Evolutionary conservation across 2,329 filamentous ascomycete species (phyloP), one percentile per base, ranked within the genome.

Genomic region (Kalmusia sp.): DNA sequence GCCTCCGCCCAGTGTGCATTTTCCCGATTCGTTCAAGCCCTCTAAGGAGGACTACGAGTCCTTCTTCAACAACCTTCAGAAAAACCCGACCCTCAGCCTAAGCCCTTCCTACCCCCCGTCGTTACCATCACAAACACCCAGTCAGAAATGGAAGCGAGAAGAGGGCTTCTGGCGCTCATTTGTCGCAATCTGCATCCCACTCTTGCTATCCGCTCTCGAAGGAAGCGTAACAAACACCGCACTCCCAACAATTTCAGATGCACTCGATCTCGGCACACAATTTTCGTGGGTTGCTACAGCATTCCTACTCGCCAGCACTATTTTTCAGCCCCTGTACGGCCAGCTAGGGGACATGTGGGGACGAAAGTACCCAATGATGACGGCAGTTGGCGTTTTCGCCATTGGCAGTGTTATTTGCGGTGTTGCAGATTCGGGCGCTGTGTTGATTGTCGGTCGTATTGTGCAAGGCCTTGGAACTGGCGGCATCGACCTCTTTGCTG

Each of bases 311-410:
- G 59, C 68, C 0, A 66, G 62, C 51, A 77, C 79, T 0, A 76
- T 77, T 1, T 68, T 82, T 2, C 81, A 81, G 45, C 83, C 83
- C 0, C 57, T 84, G 0, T 79, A 79, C 37, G 81, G 80, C 1
- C 80, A 84, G 56, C 56, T 82, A 0, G 74, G 78, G 12, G 76
- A 84, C 47, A 73, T 85, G n/a, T 85, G 80, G 55, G 83, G 84
- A 3, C 75, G 83, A 1, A 74, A 79, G 19, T 76, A 54, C 3
- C 66, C 65, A 4, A 69, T 68, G 58, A 67, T 72, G 31, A 24
- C 56, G 4, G 62, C 78, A 2, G 74, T 84, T 1, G 70, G 67
- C 9, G 54, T 83, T 1, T 85, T 85, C 53, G 74, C 72, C 0
- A 58, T 86, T 0, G 84, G 84, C 0, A 84, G 82, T 50, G 80